Conservation (phyloP, 306 rosid species). For the Cicer bijugum region DNA sequence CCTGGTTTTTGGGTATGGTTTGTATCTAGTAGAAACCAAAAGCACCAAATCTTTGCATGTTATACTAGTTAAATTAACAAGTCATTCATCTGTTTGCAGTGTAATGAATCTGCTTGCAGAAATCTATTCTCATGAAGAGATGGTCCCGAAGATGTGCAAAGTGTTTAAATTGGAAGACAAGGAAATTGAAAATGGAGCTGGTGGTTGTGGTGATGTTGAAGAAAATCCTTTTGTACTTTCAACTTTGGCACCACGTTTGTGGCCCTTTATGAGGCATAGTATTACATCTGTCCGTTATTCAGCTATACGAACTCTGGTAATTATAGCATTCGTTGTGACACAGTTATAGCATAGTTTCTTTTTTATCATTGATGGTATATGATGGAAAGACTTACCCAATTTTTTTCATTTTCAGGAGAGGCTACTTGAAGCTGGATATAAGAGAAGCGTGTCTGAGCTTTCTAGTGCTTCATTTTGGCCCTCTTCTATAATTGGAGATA, state of each 20-base stretch:
- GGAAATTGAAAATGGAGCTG: slow-evolving; percentile 61
- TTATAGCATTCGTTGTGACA: neutral
- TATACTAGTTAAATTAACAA: slow-evolving; percentile 22
- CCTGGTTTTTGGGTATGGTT: slow-evolving; percentile 2
- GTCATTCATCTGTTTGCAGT: slow-evolving; percentile 65
- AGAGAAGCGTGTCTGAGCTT: slow-evolving; percentile 61
- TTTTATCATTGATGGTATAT: neutral
- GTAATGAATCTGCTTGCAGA: slow-evolving; percentile 98
- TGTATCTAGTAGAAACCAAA: slow-evolving; percentile 4
- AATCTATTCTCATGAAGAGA: slow-evolving; percentile 92
- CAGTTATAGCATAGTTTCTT: neutral
- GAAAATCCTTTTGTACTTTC: slow-evolving; percentile 83
- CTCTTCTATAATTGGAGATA: slow-evolving; percentile 84
- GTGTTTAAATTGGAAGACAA: slow-evolving; percentile 56
- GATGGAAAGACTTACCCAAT: slow-evolving; percentile 1
- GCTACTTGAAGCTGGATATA: slow-evolving; percentile 91
- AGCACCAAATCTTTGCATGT: slow-evolving; percentile 15
- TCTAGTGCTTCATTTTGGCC: slow-evolving; percentile 80
- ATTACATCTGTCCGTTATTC: slow-evolving; percentile 91
- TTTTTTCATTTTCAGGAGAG: slow-evolving; percentile 75
- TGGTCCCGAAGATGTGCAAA: slow-evolving; percentile 79
- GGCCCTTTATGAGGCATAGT: slow-evolving; percentile 99
- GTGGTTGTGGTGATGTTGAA: slow-evolving; percentile 48
- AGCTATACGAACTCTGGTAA: slow-evolving; percentile 94
- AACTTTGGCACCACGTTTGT: slow-evolving; percentile 82